Evolutionary conservation across 2,329 filamentous ascomycete genomes (phyloP), one percentile per base, ranked within the genome.

Genomic region (Stagonosporopsis rhizophila): DNA sequence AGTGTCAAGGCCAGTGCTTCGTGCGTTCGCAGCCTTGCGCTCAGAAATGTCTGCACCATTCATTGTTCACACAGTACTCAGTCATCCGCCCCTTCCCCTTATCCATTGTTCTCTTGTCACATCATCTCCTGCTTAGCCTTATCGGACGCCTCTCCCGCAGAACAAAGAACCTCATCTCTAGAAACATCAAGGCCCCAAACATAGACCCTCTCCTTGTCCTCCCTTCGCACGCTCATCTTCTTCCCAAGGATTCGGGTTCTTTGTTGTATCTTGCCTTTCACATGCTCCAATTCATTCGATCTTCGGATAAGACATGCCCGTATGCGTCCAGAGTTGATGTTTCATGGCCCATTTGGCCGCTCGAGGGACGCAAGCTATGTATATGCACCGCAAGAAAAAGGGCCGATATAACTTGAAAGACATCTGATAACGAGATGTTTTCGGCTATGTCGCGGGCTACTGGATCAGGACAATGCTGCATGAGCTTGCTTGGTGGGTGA

Each of bases 351-450:
- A 19, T 42, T 17, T 34, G 35, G 44, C 44, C 38, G 34, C 23
- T 46, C 20, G 53, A 47, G 38, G 44, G 53, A 37, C n/a, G 30
- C 30, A 39, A 34, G 44, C n/a, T 56, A 47, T 52, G 37, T 52
- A 47, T 48, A 52, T 52, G 25, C 47, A 30, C 32, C 38, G 34
- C 38, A 48, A 52, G 38, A 38, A 45, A 52, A 47, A 52, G 53
- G 48, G 30, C 47, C 53, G 47, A 56, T 38, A 28, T 2, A 5
- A 20, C 32, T 14, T 39, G 28, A 52, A 47, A 44, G 32, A 19
- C 9, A 28, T 20, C 4, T 8, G 23, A 47, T 11, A 32, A 42
- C 39, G 34, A 37, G 53, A 52, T 47, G 53, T 19, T 56, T 56
- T 42, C 53, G 41, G 47, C 28, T 15, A 34, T 38, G 23, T 48